Conservation (phyloP, 305 asterid genomes). For the Fraxinus latifolia region DNA sequence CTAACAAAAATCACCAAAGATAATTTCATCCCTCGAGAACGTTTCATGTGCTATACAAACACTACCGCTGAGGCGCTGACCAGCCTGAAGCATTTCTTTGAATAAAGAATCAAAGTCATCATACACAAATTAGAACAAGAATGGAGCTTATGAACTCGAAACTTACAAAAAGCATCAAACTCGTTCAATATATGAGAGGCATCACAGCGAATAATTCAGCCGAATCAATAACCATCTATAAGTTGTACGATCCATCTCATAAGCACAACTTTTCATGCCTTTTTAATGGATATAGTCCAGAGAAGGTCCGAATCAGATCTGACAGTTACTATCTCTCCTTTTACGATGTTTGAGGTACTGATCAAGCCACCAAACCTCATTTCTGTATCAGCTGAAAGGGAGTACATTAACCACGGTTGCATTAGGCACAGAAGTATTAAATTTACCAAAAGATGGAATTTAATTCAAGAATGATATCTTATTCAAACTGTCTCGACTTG, state of each 20-base stretch:
- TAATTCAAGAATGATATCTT: neutral
- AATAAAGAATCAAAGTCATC: slow-evolving; percentile 7
- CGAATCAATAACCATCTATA: slow-evolving; percentile 1
- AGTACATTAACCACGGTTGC: neutral
- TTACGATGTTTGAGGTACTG: slow-evolving; percentile 76
- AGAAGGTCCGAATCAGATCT: slow-evolving; percentile 75
- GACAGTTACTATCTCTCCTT: slow-evolving; percentile 59
- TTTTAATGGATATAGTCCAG: slow-evolving; percentile 77
- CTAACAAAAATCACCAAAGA: neutral
- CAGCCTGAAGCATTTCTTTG: neutral
- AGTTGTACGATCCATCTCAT: neutral
- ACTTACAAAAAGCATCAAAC: neutral
- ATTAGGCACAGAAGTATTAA: slow-evolving; percentile 19
- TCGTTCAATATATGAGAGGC: neutral
- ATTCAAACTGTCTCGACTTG: neutral
- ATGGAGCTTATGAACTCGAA: slow-evolving; percentile 15
- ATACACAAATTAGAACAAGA: slow-evolving; percentile 8
- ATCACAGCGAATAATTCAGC: neutral
- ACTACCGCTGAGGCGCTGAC: neutral
- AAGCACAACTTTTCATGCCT: slow-evolving; percentile 21
- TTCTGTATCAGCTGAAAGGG: slow-evolving; percentile 53
- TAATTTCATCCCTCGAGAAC: neutral
- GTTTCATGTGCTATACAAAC: neutral
- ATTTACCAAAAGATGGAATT: neutral
- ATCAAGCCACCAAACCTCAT: slow-evolving; percentile 85